Conservation (phyloP, 176 grass and related monocot genomes). For the Cenchrus purpureus region DNA sequence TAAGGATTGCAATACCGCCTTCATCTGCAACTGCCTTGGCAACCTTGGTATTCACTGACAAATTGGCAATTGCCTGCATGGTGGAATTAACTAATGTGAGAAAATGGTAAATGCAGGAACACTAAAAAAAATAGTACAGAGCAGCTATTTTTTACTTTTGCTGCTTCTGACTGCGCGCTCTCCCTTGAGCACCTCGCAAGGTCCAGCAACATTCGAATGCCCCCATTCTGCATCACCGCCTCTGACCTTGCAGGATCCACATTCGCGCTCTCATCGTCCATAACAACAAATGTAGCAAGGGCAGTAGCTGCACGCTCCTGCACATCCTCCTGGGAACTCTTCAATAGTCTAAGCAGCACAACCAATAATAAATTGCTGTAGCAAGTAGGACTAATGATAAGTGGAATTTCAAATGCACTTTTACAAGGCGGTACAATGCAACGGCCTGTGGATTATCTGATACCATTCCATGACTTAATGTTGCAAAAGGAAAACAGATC, state of each 20-base stretch:
- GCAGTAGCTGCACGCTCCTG: conserved; percentile 92
- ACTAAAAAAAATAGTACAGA: conserved; percentile 12
- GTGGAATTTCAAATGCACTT: too few relatives aligned
- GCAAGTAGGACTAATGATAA: too few relatives aligned
- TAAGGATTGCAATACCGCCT: conserved; percentile 87
- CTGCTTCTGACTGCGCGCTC: conserved; percentile 92
- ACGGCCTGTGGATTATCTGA: too few relatives aligned
- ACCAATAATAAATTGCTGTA: too few relatives aligned
- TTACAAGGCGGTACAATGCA: too few relatives aligned
- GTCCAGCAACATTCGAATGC: conserved; percentile 80
- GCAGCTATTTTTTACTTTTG: conserved; percentile 68
- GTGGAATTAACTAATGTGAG: conserved; percentile 29
- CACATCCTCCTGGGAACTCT: conserved; percentile 83
- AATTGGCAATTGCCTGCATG: conserved; percentile 94
- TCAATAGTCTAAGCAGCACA: conserved; percentile 76
- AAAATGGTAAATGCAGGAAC: conserved; percentile 18
- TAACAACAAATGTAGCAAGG: conserved; percentile 94
- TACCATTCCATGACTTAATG: too few relatives aligned
- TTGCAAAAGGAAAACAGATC: too few relatives aligned
- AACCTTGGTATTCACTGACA: conserved; percentile 91
- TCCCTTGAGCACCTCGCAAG: conserved; percentile 92
- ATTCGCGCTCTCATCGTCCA: conserved; percentile 87
- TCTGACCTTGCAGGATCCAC: conserved; percentile 92
- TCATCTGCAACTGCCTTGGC: conserved; percentile 96
- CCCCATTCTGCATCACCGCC: conserved; percentile 84